Evolutionary conservation across 345 rosid species (phyloP).

Genomic region (Brassica napus): Da-Ae NC_063448.1:13014501-13015000

Average conservation of each 20-base stretch:
- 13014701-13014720: neutral
- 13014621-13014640: neutral
- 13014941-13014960: neutral
- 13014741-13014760: neutral
- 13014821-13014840: too few relatives aligned
- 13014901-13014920: neutral
- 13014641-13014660: slow-evolving; percentile 19
- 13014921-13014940: neutral
- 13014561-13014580: neutral
- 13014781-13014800: too few relatives aligned
- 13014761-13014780: neutral
- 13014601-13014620: neutral
- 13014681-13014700: neutral
- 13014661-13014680: slow-evolving; percentile 17
- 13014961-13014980: slow-evolving; percentile 29
- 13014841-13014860: too few relatives aligned
- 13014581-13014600: neutral
- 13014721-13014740: neutral
- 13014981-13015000: neutral
- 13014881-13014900: neutral
- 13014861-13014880: too few relatives aligned
- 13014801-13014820: too few relatives aligned
- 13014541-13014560: neutral
- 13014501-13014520: too few relatives aligned
- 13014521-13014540: neutral